Conservation (phyloP, 768 basidiomycete species). For the Trametes gibbosa region DNA sequence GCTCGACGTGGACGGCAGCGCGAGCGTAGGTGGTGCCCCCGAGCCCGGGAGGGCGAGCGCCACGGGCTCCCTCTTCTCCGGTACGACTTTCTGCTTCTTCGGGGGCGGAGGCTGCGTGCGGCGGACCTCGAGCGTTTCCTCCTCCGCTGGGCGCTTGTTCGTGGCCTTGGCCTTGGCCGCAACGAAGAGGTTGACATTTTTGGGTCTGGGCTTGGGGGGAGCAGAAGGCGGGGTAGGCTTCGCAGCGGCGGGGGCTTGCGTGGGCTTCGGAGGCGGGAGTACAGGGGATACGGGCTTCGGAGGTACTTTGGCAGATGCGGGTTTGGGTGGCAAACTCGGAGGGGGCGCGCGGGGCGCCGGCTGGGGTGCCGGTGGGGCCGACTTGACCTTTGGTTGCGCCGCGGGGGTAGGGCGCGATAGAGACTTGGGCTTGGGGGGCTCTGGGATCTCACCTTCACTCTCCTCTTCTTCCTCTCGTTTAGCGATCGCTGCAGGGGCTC, state of each 20-base stretch:
- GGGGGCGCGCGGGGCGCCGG: not conserved
- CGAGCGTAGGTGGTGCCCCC: constrained; percentile 6
- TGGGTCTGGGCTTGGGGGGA: not conserved
- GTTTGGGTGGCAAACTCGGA: not conserved
- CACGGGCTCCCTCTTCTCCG: constrained; percentile 17
- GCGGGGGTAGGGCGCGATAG: not conserved
- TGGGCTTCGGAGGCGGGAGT: not conserved
- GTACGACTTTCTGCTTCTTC: constrained; percentile 15
- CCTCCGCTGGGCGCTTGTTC: constrained; percentile 22
- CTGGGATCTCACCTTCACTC: constrained; percentile 27
- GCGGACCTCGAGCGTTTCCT: constrained; percentile 8
- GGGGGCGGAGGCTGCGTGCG: constrained; percentile 13
- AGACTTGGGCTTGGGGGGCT: constrained; percentile 11
- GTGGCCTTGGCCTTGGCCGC: not conserved
- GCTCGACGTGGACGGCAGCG: not conserved
- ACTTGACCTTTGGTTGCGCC: constrained; percentile 3
- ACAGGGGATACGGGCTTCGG: not conserved
- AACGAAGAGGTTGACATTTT: not conserved
- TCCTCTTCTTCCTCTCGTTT: constrained; percentile 25
- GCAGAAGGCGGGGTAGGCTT: not conserved
- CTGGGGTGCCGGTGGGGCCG: not conserved
- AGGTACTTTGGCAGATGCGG: not conserved
- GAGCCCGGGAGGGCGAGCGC: constrained; percentile 19
- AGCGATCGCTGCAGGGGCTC: not conserved
- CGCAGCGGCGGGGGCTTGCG: not conserved